Evolutionary conservation across 805 yeast genomes (phyloP).

Genomic region (Starmerella roubikii): DNA sequence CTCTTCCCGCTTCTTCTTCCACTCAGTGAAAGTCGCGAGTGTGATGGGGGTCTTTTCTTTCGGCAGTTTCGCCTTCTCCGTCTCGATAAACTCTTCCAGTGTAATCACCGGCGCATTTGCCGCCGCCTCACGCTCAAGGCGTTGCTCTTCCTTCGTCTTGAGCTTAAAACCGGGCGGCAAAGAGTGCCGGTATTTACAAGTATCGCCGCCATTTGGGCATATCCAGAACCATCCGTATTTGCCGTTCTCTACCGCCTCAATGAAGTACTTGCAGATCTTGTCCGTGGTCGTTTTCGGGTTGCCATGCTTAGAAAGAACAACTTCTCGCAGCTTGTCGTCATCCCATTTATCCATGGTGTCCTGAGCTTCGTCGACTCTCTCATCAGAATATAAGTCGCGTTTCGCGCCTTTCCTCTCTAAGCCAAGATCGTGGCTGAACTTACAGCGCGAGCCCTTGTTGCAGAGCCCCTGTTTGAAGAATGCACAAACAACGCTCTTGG

Average conservation of each 20-base stretch:
- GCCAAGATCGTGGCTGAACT: slow-evolving; percentile 78
- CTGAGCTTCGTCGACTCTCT: slow-evolving; percentile 46
- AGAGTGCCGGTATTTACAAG: slow-evolving; percentile 88
- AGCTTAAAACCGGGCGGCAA: slow-evolving; percentile 93
- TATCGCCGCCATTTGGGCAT: slow-evolving; percentile 88
- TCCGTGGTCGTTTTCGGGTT: slow-evolving; percentile 90
- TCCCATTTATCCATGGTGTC: slow-evolving; percentile 97
- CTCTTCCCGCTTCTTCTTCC: slow-evolving; percentile 63
- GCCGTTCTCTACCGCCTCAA: slow-evolving; percentile 93
- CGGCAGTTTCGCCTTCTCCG: slow-evolving; percentile 79
- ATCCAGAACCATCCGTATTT: slow-evolving; percentile 99
- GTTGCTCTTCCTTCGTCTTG: slow-evolving; percentile 92
- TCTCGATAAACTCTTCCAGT: slow-evolving; percentile 87
- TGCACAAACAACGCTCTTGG: slow-evolving; percentile 83
- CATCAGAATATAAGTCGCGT: slow-evolving; percentile 87
- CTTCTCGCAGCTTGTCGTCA: slow-evolving; percentile 81
- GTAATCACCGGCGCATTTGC: slow-evolving; percentile 83
- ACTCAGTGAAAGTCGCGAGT: slow-evolving; percentile 57
- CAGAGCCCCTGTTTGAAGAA: slow-evolving; percentile 78
- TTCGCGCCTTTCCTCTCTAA: slow-evolving; percentile 80
- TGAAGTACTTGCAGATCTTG: slow-evolving; percentile 82
- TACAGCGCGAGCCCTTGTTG: slow-evolving; percentile 54
- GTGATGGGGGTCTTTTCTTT: slow-evolving; percentile 71
- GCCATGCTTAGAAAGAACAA: slow-evolving; percentile 84
- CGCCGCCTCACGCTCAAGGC: slow-evolving; percentile 70